A percentile compares a stretch with the other conserved stretches of the same genome.
Conservation (phyloP, 2,329 filamentous ascomycete genomes). For the Fusarium albidum region DNA sequence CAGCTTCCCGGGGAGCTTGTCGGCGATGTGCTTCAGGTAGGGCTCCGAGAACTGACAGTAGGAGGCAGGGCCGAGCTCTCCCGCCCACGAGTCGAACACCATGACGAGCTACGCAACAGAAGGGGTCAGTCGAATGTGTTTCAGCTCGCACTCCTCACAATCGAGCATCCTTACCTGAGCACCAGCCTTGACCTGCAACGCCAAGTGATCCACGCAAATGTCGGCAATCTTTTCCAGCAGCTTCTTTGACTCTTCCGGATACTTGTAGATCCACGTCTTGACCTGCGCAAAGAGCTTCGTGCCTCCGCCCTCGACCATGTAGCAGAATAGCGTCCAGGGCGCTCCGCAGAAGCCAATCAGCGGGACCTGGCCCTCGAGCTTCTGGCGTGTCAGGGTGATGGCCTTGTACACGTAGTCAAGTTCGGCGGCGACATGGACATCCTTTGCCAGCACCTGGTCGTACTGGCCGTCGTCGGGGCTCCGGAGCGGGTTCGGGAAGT, state of each 20-base stretch:
- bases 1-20: constrained; percentile 78
- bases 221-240: constrained; percentile 92
- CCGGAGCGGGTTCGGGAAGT: constrained; percentile 86
- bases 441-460: constrained; percentile 73
- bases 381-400: constrained; percentile 88
- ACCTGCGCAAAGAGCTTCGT: constrained; percentile 93
- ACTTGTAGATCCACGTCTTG: constrained; percentile 97
- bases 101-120: constrained; percentile 73
- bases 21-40: constrained; percentile 84
- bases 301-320: constrained; percentile 98
- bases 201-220: constrained; percentile 93
- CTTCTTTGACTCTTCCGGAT: constrained; percentile 80
- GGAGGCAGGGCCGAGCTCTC: constrained; percentile 83
- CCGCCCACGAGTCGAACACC: constrained; percentile 98
- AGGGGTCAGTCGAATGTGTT: constrained; percentile 4
- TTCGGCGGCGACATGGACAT: constrained; percentile 86
- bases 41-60: constrained; percentile 89
- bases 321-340: constrained; percentile 96
- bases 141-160: background rate
- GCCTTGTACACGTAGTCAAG: constrained; percentile 96
- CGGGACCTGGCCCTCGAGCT: constrained; percentile 87
- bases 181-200: constrained; percentile 89
- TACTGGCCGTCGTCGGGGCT: constrained; percentile 87
- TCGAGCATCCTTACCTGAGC: constrained; percentile 70
- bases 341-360: constrained; percentile 97